Percentiles rank a stretch among this genome's conserved stretches.
Evolutionary conservation across 306 rosid genomes (phyloP).

Genomic region (Benincasa hispida): DNA sequence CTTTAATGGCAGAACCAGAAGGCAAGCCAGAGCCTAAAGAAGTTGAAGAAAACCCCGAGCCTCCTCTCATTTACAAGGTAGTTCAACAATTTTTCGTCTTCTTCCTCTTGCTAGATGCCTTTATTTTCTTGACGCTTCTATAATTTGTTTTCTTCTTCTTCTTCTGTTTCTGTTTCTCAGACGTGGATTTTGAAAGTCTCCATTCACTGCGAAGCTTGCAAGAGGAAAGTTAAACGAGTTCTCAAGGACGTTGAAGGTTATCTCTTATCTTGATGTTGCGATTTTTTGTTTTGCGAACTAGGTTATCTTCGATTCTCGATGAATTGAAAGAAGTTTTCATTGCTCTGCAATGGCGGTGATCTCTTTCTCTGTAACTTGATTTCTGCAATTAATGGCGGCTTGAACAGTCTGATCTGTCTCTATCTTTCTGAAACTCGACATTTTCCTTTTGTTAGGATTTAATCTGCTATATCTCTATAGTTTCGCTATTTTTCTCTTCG

Average conservation of each 20-base stretch:
- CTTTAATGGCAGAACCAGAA: not conserved
- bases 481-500: too few relatives aligned
- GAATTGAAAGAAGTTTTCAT: not conserved
- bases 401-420: not conserved
- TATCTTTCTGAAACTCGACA: not conserved
- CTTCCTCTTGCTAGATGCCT: not conserved
- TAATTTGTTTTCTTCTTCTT: not conserved
- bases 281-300: not conserved
- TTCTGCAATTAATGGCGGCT: not conserved
- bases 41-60: not conserved
- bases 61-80: constrained; percentile 3
- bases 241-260: constrained; percentile 66
- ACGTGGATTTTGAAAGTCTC: constrained; percentile 79
- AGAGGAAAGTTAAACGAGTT: constrained; percentile 70
- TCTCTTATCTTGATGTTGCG: too few relatives aligned
- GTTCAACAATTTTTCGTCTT: not conserved
- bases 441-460: not conserved
- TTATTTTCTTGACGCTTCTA: not conserved
- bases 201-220: constrained; percentile 91
- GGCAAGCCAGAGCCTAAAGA: not conserved
- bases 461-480: too few relatives aligned
- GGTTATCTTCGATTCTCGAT: not conserved
- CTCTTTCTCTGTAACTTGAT: not conserved
- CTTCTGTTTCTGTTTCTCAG: constrained; percentile 18
- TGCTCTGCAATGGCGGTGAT: not conserved